Evolutionary conservation across 208 protist species (phyloP).

Genomic region (Trypanosoma mega): DNA sequence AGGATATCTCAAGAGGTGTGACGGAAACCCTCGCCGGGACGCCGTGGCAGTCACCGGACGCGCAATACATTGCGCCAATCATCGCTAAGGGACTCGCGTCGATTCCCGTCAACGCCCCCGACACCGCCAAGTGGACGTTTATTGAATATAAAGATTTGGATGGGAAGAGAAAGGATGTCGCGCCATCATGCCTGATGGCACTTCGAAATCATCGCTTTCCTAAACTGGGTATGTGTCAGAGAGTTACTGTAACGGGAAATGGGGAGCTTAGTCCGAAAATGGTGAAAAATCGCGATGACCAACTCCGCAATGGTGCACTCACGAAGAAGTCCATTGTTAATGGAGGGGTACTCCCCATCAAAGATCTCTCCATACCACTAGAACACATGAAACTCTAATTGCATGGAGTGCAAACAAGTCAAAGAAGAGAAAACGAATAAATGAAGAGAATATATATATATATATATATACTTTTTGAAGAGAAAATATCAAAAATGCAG

Average conservation of each 20-base stretch:
- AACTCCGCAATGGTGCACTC: slow-evolving; percentile 32
- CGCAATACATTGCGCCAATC: slow-evolving; percentile 47
- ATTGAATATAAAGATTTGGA: slow-evolving; percentile 67
- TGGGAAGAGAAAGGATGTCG: slow-evolving; percentile 14
- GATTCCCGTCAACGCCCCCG: slow-evolving; percentile 60
- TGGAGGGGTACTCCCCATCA: slow-evolving; percentile 40
- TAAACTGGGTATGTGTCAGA: slow-evolving; percentile 68
- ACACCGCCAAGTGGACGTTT: slow-evolving; percentile 79
- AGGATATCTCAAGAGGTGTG: slow-evolving; percentile 39
- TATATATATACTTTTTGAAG: too few species aligned
- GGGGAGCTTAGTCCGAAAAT: slow-evolving; percentile 39
- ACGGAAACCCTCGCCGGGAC: slow-evolving; percentile 30
- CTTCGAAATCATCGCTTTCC: slow-evolving; percentile 69
- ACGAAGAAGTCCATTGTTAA: slow-evolving; percentile 35
- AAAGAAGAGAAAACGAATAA: too few species aligned
- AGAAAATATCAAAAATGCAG: too few species aligned
- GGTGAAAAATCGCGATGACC: slow-evolving; percentile 26
- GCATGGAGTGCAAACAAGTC: too few species aligned
- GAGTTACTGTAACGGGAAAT: slow-evolving; percentile 55
- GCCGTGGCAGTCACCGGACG: slow-evolving; percentile 51
- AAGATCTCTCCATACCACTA: slow-evolving; percentile 52
- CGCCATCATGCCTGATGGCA: slow-evolving; percentile 49
- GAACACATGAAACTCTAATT: slow-evolving; percentile 58
- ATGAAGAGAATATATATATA: too few species aligned
- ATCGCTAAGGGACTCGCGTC: slow-evolving; percentile 54